Evolutionary conservation across 148 eudicot genomes (phyloP), one percentile per base, ranked within the genome.

Genomic region (Fagopyrum homotropicum): DNA sequence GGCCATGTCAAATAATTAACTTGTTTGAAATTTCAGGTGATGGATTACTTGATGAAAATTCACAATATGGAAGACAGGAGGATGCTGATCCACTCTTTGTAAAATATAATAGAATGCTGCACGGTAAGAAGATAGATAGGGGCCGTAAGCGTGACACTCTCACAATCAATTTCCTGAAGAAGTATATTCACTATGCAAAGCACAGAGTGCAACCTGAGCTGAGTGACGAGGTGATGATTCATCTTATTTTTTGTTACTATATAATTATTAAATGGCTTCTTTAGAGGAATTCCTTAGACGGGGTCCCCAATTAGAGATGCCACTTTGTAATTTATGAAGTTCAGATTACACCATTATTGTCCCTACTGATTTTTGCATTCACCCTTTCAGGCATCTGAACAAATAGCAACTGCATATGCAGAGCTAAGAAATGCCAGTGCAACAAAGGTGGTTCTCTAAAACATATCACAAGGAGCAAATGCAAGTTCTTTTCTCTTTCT

Each of bases 341-440:
- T 7, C 26, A n/a, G 49, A 30, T 10, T 73, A 14, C 1, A 40
- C 60, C 35, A 69, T 84, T 68, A 75, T 70, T 82, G 54, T 76
- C 47, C 35, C 55, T 66, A 29, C 44, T 61, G 43, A 11, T 61
- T 61, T 61, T 61, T 61, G 16, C 56, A 54, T 64, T 64, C n/a
- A 79, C 46, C 48, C 84, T 55, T 72, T 80, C 90, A 96, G 99
- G 99, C 98, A 74, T 96, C 94, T 69, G 99, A 96, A 61, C 82
- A 88, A 43, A 96, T 96, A 80, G 98, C 99, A 77, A 92, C 88
- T 64, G 87, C 99, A 73, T 96, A 96, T 87, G 99, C 98, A 48
- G 99, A 96, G 81, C 97, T 96, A 66, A 88, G 99, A 77, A 89
- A 85, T 88, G 88, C 97, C 48, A 84, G 93, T 84, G 81, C 98